Percentiles rank a stretch among this genome's conserved stretches.
Evolutionary conservation across 306 rosid species (phyloP).

Genomic region (Pterocarpus macrocarpus): DNA sequence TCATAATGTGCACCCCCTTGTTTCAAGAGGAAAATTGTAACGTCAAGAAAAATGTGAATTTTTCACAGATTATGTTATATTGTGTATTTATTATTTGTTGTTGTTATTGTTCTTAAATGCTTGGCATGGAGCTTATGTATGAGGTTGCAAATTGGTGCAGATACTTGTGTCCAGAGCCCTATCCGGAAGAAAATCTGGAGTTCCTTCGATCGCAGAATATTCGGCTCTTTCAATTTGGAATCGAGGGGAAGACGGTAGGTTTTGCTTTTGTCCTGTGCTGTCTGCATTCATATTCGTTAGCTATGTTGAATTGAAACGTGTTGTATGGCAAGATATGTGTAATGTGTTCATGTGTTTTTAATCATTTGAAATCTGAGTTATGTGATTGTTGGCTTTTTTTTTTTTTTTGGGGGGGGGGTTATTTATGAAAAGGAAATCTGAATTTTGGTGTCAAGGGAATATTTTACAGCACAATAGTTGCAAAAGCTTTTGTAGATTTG

Average conservation of each 20-base stretch:
- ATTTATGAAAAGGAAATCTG: neutral
- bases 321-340: neutral
- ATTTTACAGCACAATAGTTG: neutral
- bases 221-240: conserved; percentile 85
- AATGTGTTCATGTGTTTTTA: neutral
- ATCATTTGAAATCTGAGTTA: neutral
- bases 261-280: neutral
- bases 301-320: neutral
- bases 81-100: neutral
- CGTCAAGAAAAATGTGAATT: neutral
- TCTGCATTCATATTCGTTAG: neutral
- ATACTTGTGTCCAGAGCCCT: conserved; percentile 92
- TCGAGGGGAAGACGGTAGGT: conserved; percentile 90
- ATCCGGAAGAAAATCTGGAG: conserved; percentile 83
- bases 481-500: neutral
- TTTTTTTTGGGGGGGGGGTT: too few species aligned
- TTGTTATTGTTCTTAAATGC: neutral
- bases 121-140: neutral
- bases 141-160: conserved; percentile 58
- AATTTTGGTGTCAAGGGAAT: conserved; percentile 20
- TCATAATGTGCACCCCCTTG: neutral
- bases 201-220: conserved; percentile 73
- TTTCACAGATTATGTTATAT: conserved; percentile 1
- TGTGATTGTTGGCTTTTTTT: neutral
- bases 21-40: neutral